Conservation (phyloP, 2,329 filamentous ascomycete genomes). For the Sclerotinia spermophila region DNA sequence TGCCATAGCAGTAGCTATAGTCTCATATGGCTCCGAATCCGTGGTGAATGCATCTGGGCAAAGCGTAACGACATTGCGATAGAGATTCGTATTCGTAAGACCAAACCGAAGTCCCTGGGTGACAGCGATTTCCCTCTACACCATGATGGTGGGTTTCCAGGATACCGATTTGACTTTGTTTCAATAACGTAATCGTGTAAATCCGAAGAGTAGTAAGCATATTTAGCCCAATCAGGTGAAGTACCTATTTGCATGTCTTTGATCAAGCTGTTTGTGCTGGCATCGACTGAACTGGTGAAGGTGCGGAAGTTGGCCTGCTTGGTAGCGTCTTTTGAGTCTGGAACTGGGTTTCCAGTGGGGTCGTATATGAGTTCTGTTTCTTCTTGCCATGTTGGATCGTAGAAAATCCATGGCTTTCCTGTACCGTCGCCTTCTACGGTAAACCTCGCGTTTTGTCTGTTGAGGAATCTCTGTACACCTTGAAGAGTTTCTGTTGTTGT, state of each 20-base stretch:
- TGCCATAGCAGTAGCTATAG: not conserved
- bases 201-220: not conserved
- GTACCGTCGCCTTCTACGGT: no score
- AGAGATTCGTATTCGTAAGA: not conserved
- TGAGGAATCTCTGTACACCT: no score
- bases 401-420: no score
- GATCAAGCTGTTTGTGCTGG: not conserved
- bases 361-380: no score
- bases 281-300: not conserved
- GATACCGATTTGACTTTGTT: not conserved
- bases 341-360: not conserved
- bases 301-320: not conserved
- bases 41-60: not conserved
- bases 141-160: no score
- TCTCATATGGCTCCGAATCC: not conserved
- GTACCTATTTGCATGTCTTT: not conserved
- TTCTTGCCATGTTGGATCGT: no score
- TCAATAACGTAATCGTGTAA: not conserved
- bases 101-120: not conserved
- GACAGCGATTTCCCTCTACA: not conserved
- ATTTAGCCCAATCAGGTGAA: not conserved
- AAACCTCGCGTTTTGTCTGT: no score
- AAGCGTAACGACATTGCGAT: not conserved
- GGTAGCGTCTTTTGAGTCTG: not conserved
- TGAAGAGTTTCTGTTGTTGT: no score